Evolutionary conservation across 2,329 filamentous ascomycete genomes (phyloP), one percentile per base, ranked within the genome.

Genomic region (Diaporthe sp.): DNA sequence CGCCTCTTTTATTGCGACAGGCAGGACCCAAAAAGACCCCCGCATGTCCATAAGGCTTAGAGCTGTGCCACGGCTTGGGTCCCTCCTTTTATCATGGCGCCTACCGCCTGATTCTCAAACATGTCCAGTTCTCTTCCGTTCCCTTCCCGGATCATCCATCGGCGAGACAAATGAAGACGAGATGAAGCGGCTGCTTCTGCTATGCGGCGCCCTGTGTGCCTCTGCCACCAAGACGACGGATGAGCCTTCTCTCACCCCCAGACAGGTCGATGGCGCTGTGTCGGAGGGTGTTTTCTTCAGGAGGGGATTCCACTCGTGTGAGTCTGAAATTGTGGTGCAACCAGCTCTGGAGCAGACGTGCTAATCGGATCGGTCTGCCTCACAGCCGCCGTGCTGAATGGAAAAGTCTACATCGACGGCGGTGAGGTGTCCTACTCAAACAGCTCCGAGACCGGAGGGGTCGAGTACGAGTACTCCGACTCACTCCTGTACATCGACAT

Each of bases 291-390:
- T 62, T 12, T 74, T 53, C 57, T 44, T 81, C 13, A 76, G 79
- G 22, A 77, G 79, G 68, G 78, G 75, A 2, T 79, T 75, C 37
- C 79, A 81, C 49, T 76, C 77, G 19, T 79, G 79, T 80, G 69
- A 76, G 79, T 58, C 10, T 31, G 28, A 49, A 37, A 19, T 62
- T 7, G 9, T n/a, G 8, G n/a, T 44, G 5, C 34, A 9, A 55
- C 5, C 46, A 25, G 28, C 25, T 59, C 19, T 31, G 44, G 22
- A 15, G 4, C 4, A 25, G 49, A 34, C 25, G 37, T 42, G 68
- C 53, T 70, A 44, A 74, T 37, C 34, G 6, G 8, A 76, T 25
- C n/a, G n/a, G 15, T 58, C 28, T 17, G 37, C 25, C 17, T 28
- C 37, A 15, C n/a, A 81, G 79, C 78, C 34, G 77, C 76, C 9